Conservation (phyloP, 2,329 filamentous ascomycete genomes). For the Colletotrichum spinosum region DNA sequence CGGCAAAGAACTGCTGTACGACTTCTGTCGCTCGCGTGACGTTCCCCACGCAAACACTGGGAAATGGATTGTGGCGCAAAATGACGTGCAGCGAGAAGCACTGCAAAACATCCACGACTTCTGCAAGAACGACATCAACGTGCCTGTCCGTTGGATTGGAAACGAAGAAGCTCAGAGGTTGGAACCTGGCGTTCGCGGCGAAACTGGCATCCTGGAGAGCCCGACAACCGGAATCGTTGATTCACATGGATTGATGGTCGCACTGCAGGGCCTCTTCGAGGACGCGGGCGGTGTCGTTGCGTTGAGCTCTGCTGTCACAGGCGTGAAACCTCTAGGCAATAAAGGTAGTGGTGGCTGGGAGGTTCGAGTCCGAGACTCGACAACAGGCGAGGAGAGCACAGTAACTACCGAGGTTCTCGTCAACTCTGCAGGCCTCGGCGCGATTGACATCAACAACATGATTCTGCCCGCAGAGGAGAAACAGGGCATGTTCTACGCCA, state of each 20-base stretch:
- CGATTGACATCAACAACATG: conserved; percentile 84
- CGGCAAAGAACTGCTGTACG: conserved; percentile 83
- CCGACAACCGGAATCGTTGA: conserved; percentile 92
- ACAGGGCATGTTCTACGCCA: conserved; percentile 80
- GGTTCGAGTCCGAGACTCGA: conserved; percentile 64
- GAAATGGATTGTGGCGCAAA: conserved; percentile 97
- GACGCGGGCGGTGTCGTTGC: conserved; percentile 81
- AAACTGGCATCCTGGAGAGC: conserved; percentile 82
- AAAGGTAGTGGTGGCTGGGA: conserved; percentile 75
- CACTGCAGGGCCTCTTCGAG: conserved; percentile 81
- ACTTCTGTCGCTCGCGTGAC: conserved; percentile 73
- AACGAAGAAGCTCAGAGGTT: conserved; percentile 68
- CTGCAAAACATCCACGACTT: conserved; percentile 64
- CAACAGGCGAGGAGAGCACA: conserved; percentile 59
- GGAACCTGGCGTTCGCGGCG: conserved; percentile 82
- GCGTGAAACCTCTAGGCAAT: conserved; percentile 62
- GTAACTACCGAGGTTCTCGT: conserved; percentile 83
- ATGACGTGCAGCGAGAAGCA: conserved; percentile 73
- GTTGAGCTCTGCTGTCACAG: conserved; percentile 73
- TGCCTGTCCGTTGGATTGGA: conserved; percentile 79
- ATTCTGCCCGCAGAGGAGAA: conserved; percentile 71
- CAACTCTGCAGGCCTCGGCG: conserved; percentile 87
- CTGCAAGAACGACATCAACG: conserved; percentile 54
- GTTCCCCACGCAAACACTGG: conserved; percentile 82
- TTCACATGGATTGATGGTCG: conserved; percentile 85